Evolutionary conservation across 306 rosid genomes (phyloP).

Genomic region (Heteromeles arbutifolia): DNA sequence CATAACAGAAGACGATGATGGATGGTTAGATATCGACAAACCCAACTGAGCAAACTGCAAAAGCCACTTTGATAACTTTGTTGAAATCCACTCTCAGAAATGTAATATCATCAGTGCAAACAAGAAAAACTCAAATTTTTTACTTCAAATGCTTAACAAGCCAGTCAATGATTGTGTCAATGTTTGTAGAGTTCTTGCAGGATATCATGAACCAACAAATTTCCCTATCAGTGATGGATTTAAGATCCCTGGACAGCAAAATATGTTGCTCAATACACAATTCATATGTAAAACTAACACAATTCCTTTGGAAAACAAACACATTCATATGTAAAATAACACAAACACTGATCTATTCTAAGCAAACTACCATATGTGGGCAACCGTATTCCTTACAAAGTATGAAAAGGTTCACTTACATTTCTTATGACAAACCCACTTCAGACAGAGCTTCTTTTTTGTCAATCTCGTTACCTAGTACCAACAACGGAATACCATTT

Average conservation of each 20-base stretch:
- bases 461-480: constrained; percentile 64
- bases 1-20: too few relatives aligned
- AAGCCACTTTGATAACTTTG: too few relatives aligned
- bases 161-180: too few relatives aligned
- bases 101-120: too few relatives aligned
- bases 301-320: too few relatives aligned
- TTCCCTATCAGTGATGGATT: constrained; percentile 50
- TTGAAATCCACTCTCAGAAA: too few relatives aligned
- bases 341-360: not conserved
- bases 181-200: constrained; percentile 25
- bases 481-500: constrained; percentile 49
- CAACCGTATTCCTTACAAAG: not conserved
- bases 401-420: constrained; percentile 36
- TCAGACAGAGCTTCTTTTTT: constrained; percentile 46
- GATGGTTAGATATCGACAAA: too few relatives aligned
- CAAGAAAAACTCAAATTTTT: too few relatives aligned
- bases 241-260: constrained; percentile 46
- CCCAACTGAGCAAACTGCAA: too few relatives aligned
- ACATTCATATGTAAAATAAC: not conserved
- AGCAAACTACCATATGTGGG: too few relatives aligned
- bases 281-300: not conserved
- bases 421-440: constrained; percentile 43
- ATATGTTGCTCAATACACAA: not conserved
- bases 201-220: constrained; percentile 74
- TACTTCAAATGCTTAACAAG: too few relatives aligned